A percentile compares a stretch with the other conserved stretches of the same genome.
Evolutionary conservation across 2,329 filamentous ascomycete genomes (phyloP).

Genomic region (Blastomyces parvus): DNA sequence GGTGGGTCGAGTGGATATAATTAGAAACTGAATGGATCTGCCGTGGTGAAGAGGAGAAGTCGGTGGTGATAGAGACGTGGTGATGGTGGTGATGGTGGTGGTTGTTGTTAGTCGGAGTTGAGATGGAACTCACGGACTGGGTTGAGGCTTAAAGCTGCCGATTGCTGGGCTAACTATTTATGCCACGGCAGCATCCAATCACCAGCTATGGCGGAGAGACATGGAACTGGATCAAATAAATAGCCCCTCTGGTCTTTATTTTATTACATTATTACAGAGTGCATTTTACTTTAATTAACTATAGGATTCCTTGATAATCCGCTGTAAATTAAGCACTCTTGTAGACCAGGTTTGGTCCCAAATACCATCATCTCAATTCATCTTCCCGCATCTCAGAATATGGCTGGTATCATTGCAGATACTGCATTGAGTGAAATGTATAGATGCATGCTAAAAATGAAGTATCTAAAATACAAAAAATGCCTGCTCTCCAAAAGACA

Average conservation of each 20-base stretch:
- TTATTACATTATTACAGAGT: background rate
- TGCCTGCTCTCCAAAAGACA: background rate
- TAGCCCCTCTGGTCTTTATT: background rate
- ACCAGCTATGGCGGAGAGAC: background rate
- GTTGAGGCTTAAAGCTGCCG: background rate
- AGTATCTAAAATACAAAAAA: slow-evolving; percentile 4
- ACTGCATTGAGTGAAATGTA: background rate
- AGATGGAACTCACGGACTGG: background rate
- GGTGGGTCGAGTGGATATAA: background rate
- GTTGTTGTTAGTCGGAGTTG: background rate
- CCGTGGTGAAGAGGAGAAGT: background rate
- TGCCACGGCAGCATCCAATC: background rate
- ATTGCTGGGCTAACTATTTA: no score
- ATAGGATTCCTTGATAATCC: background rate
- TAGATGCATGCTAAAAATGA: background rate
- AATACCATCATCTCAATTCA: background rate
- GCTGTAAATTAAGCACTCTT: background rate
- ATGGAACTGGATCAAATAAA: background rate
- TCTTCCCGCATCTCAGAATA: background rate
- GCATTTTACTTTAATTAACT: background rate
- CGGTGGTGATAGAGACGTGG: background rate
- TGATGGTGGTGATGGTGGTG: background rate
- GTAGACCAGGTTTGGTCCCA: background rate
- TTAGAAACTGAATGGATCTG: background rate
- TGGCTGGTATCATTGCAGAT: background rate